A percentile compares a stretch with the other conserved stretches of the same genome.
phyloP scores from a whole-genome alignment of 169 alveolate species.

The Plasmodium berghei region DNA sequence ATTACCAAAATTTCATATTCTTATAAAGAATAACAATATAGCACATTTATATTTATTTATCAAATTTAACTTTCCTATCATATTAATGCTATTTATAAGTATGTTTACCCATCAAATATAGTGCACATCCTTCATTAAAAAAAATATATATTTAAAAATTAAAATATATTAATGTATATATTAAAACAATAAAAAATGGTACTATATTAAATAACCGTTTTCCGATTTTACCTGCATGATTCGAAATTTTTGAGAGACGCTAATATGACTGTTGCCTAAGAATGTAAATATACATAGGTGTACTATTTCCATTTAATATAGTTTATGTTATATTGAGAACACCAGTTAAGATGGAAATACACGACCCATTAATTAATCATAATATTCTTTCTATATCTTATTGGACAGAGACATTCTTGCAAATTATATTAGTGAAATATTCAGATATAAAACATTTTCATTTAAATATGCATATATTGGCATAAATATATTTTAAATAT shows the following conservation, averaged over 20 bases:
- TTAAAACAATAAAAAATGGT: not conserved
- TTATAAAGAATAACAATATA: too few species aligned
- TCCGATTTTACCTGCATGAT: slow-evolving; percentile 45
- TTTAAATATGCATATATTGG: too few species aligned
- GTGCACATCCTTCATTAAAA: slow-evolving; percentile 55
- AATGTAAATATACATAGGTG: not conserved
- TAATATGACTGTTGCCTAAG: slow-evolving; percentile 67
- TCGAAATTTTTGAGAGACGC: slow-evolving; percentile 71
- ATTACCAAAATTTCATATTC: not conserved
- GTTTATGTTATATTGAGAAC: too few species aligned
- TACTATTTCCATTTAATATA: not conserved
- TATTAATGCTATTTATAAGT: too few species aligned
- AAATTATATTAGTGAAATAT: too few species aligned
- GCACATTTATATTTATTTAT: not conserved
- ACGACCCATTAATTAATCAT: too few species aligned
- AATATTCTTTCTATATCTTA: too few species aligned
- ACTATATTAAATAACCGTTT: not conserved
- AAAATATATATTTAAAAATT: not conserved
- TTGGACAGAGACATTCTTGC: too few species aligned
- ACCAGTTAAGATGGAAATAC: too few species aligned
- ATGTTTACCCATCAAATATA: slow-evolving; percentile 60
- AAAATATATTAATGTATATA: not conserved
- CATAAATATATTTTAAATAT: too few species aligned
- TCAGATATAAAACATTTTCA: too few species aligned
- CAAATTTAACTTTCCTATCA: too few species aligned